phyloP scores from a whole-genome alignment of 2,329 filamentous ascomycete genomes.

The Paraconiothyrium sp. region DNA sequence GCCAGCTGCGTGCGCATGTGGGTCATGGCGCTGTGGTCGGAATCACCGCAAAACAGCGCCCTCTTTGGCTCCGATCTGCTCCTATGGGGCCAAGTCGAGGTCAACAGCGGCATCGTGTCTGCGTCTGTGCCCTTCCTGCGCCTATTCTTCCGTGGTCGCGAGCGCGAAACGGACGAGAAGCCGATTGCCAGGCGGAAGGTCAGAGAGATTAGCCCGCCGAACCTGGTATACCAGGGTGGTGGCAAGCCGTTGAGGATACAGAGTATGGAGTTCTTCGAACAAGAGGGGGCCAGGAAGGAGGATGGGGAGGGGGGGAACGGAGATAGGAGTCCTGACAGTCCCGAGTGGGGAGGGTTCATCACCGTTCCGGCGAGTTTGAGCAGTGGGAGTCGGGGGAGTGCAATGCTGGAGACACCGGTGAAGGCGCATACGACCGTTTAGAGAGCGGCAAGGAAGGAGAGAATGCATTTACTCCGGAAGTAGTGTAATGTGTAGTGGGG shows the following conservation, averaged over 20 bases:
- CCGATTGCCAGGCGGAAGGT: conserved; percentile 19
- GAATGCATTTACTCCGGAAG: conserved; percentile 12
- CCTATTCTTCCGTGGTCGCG: conserved; percentile 48
- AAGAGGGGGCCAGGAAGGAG: background rate
- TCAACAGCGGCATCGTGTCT: conserved; percentile 58
- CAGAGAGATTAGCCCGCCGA: conserved; percentile 27
- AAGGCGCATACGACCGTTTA: conserved; percentile 29
- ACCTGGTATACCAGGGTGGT: conserved; percentile 6
- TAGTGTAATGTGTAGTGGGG: conserved; percentile 20
- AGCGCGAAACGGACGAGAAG: conserved; percentile 21
- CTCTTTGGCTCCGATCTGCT: conserved; percentile 47
- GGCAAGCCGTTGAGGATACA: conserved; percentile 33
- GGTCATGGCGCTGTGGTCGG: conserved; percentile 47
- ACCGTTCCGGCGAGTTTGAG: conserved; percentile 45
- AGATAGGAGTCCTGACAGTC: conserved; percentile 26
- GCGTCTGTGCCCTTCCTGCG: conserved; percentile 57
- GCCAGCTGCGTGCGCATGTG: conserved; percentile 49
- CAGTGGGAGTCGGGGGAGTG: conserved; percentile 34
- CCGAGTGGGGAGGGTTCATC: conserved; percentile 45
- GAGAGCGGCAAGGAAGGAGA: conserved; percentile 6
- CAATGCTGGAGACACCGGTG: conserved; percentile 25
- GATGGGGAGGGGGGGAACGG: background rate
- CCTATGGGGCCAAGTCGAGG: conserved; percentile 60
- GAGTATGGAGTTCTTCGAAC: conserved; percentile 32
- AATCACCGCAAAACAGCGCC: conserved; percentile 51